phyloP scores from a whole-genome alignment of 257 asterid species.

The Prunella vulgaris region DNA sequence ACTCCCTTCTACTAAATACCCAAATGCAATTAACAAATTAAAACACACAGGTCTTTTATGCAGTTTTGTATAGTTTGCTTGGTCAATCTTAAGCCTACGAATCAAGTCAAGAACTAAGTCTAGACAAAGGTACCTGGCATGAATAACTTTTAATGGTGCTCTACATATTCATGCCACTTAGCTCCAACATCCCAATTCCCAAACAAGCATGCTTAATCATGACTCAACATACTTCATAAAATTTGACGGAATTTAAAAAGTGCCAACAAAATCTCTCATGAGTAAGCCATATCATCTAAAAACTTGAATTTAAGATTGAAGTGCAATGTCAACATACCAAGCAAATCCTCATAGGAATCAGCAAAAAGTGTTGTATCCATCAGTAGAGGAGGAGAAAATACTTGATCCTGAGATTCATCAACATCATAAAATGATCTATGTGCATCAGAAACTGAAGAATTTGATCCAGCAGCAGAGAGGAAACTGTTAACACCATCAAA shows the following conservation, averaged over 20 bases:
- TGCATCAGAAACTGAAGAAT: constrained; percentile 71
- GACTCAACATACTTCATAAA: constrained; percentile 2
- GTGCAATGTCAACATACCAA: constrained; percentile 48
- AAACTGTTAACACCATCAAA: constrained; percentile 66
- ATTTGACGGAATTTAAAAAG: constrained; percentile 1
- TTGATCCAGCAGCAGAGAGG: constrained; percentile 74
- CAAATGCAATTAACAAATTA: neutral
- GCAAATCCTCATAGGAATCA: constrained; percentile 92
- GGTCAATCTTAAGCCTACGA: neutral
- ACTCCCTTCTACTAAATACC: neutral
- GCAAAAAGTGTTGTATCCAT: constrained; percentile 71
- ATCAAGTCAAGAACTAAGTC: neutral
- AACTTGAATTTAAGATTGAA: constrained; percentile 9
- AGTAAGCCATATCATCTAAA: constrained; percentile 5
- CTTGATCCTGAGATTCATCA: constrained; percentile 81
- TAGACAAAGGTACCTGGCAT: neutral
- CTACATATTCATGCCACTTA: neutral
- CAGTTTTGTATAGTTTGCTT: neutral
- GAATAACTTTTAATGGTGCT: neutral
- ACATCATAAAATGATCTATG: constrained; percentile 66
- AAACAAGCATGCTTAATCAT: neutral
- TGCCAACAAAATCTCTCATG: neutral
- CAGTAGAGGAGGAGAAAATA: constrained; percentile 89
- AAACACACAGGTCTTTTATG: neutral
- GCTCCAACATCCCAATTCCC: neutral